These are phyloP conservation scores for Metschnikowia borealis DNA, from an alignment of 805 yeast species.

Conservation along the genomic window DNA sequence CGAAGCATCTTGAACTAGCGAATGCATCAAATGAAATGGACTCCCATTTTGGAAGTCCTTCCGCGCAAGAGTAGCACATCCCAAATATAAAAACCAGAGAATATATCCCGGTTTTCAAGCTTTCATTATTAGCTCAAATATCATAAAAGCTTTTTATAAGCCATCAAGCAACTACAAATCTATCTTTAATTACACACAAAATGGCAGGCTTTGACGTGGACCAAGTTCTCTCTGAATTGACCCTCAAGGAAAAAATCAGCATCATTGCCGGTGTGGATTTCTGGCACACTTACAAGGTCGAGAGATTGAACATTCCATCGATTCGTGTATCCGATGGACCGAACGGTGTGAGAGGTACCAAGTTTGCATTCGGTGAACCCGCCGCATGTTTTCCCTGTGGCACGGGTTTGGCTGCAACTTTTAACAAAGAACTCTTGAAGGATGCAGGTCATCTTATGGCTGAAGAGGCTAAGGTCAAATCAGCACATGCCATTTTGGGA, in stretches of 20 bases:
- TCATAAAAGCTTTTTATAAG: not conserved
- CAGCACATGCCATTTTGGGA: conserved; percentile 29
- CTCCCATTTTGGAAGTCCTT: not conserved
- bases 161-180: not conserved
- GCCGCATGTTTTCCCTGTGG: conserved; percentile 35
- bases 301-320: conserved; percentile 41
- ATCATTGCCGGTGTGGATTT: conserved; percentile 43
- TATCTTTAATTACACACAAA: not conserved
- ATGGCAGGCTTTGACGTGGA: conserved; percentile 24
- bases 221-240: conserved; percentile 20
- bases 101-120: not conserved
- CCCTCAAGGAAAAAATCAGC: conserved; percentile 24
- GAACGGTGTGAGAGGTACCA: conserved; percentile 32
- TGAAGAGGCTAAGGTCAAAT: conserved; percentile 28
- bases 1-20: not conserved
- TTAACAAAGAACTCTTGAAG: conserved; percentile 24
- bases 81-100: not conserved
- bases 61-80: not conserved
- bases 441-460: conserved; percentile 32
- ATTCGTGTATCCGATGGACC: conserved; percentile 41
- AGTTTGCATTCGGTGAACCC: conserved; percentile 25
- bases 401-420: conserved; percentile 31
- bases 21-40: not conserved
- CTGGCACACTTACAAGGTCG: conserved; percentile 48
- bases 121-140: not conserved